Percentiles rank a stretch among this genome's conserved stretches.
Conservation (phyloP, 345 rosid genomes). For the Cardamine occulta region DNA sequence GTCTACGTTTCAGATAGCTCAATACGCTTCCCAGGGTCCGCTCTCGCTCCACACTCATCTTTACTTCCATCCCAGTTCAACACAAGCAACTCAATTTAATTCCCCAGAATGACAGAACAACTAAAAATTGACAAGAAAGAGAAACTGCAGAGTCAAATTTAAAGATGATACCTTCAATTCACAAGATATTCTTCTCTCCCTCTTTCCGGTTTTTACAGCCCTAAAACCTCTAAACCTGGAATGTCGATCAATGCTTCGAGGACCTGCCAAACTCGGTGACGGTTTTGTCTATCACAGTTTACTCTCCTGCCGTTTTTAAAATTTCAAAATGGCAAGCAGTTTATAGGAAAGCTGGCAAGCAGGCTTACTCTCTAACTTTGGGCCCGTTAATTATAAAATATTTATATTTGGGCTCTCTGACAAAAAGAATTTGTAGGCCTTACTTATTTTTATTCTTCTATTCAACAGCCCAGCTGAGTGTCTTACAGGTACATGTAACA, state of each 20-base stretch:
- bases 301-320: conserved; percentile 15
- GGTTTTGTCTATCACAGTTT: conserved; percentile 5
- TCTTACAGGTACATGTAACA: no score
- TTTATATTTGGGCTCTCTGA: background rate
- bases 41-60: conserved; percentile 44
- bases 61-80: background rate
- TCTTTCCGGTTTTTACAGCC: background rate
- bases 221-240: conserved; percentile 8
- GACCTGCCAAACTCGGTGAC: conserved; percentile 2
- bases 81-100: no score
- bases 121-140: background rate
- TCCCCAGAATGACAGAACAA: background rate
- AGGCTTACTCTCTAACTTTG: conserved; percentile 11
- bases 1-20: conserved; percentile 67
- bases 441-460: background rate
- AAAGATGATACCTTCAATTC: conserved; percentile 1
- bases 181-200: background rate
- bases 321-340: conserved; percentile 27
- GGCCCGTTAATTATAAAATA: background rate
- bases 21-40: conserved; percentile 59
- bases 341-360: background rate
- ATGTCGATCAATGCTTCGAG: background rate
- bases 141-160: background rate
- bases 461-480: no score
- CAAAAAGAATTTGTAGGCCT: no score